phyloP scores from a whole-genome alignment of 2,329 filamentous ascomycete genomes.

The Pseudopyricularia cyperi region DNA sequence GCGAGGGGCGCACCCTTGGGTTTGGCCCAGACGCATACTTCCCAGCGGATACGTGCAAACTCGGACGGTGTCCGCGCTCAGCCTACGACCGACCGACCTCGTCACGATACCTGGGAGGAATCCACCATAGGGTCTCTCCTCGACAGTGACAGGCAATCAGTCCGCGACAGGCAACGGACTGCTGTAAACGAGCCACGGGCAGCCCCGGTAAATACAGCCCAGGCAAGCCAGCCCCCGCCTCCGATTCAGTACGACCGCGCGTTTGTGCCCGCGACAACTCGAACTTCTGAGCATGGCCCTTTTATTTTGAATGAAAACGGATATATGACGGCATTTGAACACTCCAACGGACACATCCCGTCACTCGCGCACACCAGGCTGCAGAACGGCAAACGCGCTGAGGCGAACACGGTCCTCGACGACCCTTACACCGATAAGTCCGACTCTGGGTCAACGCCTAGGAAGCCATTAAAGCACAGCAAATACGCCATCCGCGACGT shows the following conservation, averaged over 20 bases:
- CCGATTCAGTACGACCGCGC: slow-evolving; percentile 8
- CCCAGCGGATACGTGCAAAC: slow-evolving; percentile 8
- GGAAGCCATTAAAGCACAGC: slow-evolving; percentile 14
- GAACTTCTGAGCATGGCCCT: slow-evolving; percentile 7
- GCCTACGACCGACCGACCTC: slow-evolving; percentile 5
- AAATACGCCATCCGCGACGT: slow-evolving; percentile 26
- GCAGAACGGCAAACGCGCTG: slow-evolving; percentile 9
- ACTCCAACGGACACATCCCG: slow-evolving; percentile 9
- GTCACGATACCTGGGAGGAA: slow-evolving; percentile 21
- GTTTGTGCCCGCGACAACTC: neutral
- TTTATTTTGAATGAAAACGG: slow-evolving; percentile 24
- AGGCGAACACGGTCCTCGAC: slow-evolving; percentile 10
- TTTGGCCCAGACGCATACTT: slow-evolving; percentile 1
- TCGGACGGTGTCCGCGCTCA: slow-evolving; percentile 11
- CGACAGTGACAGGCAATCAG: slow-evolving; percentile 4
- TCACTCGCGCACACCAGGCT: slow-evolving; percentile 9
- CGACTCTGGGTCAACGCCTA: slow-evolving; percentile 13
- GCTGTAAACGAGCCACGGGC: neutral
- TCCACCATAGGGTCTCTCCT: slow-evolving; percentile 21
- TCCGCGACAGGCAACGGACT: neutral
- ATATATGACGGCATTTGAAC: slow-evolving; percentile 19
- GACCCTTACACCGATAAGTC: slow-evolving; percentile 12
- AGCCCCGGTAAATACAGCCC: neutral
- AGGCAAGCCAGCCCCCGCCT: neutral
- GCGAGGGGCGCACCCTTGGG: neutral